Evolutionary conservation across 2,329 filamentous ascomycete genomes (phyloP), one percentile per base, ranked within the genome.

Genomic region (Spiromastix sp.): DNA sequence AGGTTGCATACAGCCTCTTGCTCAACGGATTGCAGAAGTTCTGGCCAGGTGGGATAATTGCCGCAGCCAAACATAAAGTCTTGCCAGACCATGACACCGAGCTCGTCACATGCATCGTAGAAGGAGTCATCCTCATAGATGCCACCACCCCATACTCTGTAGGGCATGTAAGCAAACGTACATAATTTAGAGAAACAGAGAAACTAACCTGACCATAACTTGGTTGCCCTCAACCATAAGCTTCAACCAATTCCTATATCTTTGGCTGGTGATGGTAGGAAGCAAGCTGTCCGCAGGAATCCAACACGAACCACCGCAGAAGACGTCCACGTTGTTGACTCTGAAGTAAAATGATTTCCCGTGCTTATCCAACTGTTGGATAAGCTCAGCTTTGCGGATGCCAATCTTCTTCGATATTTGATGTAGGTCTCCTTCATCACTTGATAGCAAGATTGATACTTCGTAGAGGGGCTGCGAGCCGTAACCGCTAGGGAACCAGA

Each of bases 1-100:
- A 83, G 65, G 46, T 83, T 79, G 33, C 75, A 72, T 11, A 68
- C 56, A 29, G 79, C 77, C 56, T 87, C 83, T 19, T 64, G 50
- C 38, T 76, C 68, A 40, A 86, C 72, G 0, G 75, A 80, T 24
- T 71, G 59, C 12, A 82, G 62, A 28, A 81, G 71, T 11, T 69
- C 66, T 0, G 77, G 69, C 51, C 74, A 77, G 3, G 74, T 71
- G 4, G 84, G 84, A 50, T 84, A 85, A 48, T 79, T 81, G 15
- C 79, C 81, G 47, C 81, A 85, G 16, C 72, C 83, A 52, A 89
- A 89, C 64, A 83, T 77, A 51, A 89, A 91, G 52, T 91, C 84
- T 48, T 89, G 82, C 84, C 84, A 91, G 12, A 89, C 80, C 20
- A 91, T 60, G 21, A 91, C 69, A 3, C 84, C 84, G 2, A 84